A percentile compares a stretch with the other conserved stretches of the same genome.
Evolutionary conservation across 371 early-diverging fungal genomes (phyloP).

Genomic region (Phascolomyces articulosus): DNA sequence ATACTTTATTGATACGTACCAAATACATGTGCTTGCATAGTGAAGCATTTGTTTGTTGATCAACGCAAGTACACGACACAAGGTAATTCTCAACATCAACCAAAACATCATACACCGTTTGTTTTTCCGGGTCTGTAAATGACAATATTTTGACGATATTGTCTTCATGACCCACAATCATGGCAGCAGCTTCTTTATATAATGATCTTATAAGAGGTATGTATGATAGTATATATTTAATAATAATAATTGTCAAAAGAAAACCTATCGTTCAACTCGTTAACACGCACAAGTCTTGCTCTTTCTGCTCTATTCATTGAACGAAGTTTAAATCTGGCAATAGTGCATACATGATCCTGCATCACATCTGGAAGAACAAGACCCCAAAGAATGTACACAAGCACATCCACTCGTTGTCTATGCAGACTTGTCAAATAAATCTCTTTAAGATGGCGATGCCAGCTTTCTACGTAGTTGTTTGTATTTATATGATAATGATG

Average conservation of each 20-base stretch:
- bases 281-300: background rate
- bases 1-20: background rate
- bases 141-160: background rate
- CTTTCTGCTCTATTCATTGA: background rate
- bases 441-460: constrained; percentile 5
- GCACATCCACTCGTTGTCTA: background rate
- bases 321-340: background rate
- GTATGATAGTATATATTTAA: too few relatives aligned
- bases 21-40: background rate
- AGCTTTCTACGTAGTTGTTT: constrained; percentile 7
- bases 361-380: background rate
- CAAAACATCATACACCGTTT: too few relatives aligned
- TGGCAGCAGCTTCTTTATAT: background rate
- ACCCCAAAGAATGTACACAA: constrained; percentile 2
- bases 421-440: background rate
- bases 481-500: background rate
- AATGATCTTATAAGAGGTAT: background rate
- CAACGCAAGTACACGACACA: background rate
- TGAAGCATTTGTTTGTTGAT: background rate
- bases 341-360: background rate
- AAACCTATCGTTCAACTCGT: background rate
- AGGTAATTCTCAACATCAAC: too few relatives aligned
- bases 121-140: background rate
- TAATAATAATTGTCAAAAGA: background rate
- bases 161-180: background rate